Evolutionary conservation across 768 basidiomycete species (phyloP), one percentile per base, ranked within the genome.

Genomic region (Mycena leptocephala): DNA sequence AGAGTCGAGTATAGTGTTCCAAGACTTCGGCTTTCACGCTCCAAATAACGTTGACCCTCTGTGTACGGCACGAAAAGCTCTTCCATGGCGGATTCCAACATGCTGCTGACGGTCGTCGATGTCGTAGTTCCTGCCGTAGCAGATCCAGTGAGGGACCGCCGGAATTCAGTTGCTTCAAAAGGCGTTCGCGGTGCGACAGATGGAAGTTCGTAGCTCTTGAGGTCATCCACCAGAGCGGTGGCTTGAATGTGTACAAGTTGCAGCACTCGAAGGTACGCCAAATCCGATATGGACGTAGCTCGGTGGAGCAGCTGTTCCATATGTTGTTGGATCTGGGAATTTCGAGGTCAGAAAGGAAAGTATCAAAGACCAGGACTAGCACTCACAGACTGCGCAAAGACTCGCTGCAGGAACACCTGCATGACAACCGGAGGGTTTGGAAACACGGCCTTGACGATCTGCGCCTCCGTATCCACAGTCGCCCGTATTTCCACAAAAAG

Each of bases 361-460:
- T 24, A 35, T 5, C 28, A 26, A 35, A 13, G 43, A 53, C 11
- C 30, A 16, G 51, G 69, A 71, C 46, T 62, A n/a, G 33, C 16
- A 76, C 95, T 79, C 84, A 97, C 97, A 59, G 97, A 96, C 88
- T 99, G 98, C 2, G 97, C 98, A 85, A 99, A 99, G 1, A 99
- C 96, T 39, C 98, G 90, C 81, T 99, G 98, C 51, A 99, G 83
- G 85, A 99, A 99, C 20, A 99, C 97, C 83, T 98, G 97, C 96
- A 99, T 97, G 5, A 99, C 98, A 20, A 96, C 92, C 22, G 95
- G 92, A 11, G 98, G 98, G 79, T 98, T 97, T 0, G 98, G 98
- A 84, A 99, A 99, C 16, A 99, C 98, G 4, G 97, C 98, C 83
- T 98, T 97, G 33, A 99, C 97, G 66, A 99, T 99, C 82, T 99